Percentiles rank a stretch among this genome's conserved stretches.
phyloP scores from a whole-genome alignment of 1,284 basidiomycete genomes.

The Naganishia liquefaciens region DNA sequence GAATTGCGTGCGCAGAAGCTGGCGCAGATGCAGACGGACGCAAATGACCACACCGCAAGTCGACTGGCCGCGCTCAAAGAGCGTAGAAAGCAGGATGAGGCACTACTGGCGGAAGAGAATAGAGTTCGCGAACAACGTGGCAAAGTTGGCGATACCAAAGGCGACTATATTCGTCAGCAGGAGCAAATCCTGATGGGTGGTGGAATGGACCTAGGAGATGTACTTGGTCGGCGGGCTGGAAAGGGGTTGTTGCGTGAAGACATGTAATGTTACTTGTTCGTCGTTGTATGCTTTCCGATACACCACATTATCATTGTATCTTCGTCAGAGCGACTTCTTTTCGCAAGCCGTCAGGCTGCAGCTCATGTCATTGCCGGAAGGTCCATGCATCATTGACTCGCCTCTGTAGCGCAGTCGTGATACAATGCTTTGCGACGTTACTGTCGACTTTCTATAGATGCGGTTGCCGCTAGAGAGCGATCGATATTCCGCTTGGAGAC shows the following conservation, averaged over 20 bases:
- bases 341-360: too few relatives aligned
- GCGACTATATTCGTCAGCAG: conserved; percentile 50
- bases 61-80: conserved; percentile 43
- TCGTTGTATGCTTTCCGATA: neutral
- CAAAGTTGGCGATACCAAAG: conserved; percentile 46
- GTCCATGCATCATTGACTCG: too few relatives aligned
- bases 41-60: conserved; percentile 58
- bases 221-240: conserved; percentile 47
- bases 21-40: conserved; percentile 79
- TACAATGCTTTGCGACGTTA: too few relatives aligned
- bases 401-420: too few relatives aligned
- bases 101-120: conserved; percentile 42
- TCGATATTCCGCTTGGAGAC: too few relatives aligned
- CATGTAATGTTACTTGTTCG: neutral
- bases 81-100: conserved; percentile 45
- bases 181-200: conserved; percentile 41
- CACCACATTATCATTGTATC: too few relatives aligned
- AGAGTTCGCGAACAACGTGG: conserved; percentile 42
- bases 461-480: too few relatives aligned
- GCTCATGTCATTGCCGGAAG: too few relatives aligned
- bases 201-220: conserved; percentile 46
- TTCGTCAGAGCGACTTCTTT: too few relatives aligned
- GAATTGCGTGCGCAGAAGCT: conserved; percentile 69
- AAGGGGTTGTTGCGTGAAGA: conserved; percentile 48
- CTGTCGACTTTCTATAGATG: too few relatives aligned